Percentiles rank a stretch among this genome's conserved stretches.
Conservation (phyloP, 257 asterid species). For the Petunia axillaris region DNA sequence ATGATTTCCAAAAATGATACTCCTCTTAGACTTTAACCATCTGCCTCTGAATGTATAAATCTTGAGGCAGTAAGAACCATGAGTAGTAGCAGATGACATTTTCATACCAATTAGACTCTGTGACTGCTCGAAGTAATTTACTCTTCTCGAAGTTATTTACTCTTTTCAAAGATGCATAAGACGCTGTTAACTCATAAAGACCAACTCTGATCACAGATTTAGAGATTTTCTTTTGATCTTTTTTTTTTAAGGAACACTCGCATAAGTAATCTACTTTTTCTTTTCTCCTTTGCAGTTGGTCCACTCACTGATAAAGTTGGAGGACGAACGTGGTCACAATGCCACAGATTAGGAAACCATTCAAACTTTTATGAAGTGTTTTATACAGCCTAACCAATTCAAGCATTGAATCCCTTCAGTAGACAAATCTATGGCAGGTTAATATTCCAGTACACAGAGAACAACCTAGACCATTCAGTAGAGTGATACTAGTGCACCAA, state of each 20-base stretch:
- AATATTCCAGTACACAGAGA: background rate
- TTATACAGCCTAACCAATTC: background rate
- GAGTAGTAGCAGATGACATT: background rate
- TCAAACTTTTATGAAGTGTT: background rate
- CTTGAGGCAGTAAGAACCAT: slow-evolving; percentile 15
- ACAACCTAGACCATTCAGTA: slow-evolving; percentile 2
- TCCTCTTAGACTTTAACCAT: background rate
- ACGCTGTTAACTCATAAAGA: slow-evolving; percentile 8
- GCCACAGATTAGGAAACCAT: background rate
- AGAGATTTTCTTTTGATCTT: background rate
- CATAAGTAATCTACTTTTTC: no score
- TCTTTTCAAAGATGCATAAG: background rate
- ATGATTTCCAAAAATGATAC: no score
- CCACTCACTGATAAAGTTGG: background rate
- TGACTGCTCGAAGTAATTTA: slow-evolving; percentile 16
- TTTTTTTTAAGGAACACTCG: no score
- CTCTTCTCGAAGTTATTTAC: slow-evolving; percentile 4
- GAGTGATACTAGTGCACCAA: background rate
- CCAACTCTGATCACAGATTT: background rate
- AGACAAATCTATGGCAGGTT: background rate
- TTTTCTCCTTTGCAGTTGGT: background rate
- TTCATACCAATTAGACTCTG: background rate
- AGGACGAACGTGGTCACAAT: background rate
- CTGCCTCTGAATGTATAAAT: background rate
- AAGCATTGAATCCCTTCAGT: slow-evolving; percentile 5